Evolutionary conservation across 2,329 filamentous ascomycete genomes (phyloP).

Genomic region (Monosporascus sp.): DNA sequence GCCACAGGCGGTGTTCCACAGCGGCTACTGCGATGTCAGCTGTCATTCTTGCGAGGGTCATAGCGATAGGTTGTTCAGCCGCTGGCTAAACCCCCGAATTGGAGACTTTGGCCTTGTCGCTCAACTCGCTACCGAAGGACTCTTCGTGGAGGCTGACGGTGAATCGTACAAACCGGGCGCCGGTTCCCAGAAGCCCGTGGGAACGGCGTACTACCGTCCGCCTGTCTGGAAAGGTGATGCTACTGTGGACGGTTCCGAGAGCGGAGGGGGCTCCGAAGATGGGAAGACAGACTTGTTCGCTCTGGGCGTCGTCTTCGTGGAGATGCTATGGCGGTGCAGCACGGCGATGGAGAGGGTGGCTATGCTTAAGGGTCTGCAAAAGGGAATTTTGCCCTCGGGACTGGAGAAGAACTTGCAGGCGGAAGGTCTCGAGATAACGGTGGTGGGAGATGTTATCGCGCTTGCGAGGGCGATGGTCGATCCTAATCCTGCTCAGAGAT

Average conservation of each 20-base stretch:
- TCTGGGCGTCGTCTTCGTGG: conserved; percentile 55
- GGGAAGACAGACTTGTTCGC: conserved; percentile 57
- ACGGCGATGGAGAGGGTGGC: conserved; percentile 43
- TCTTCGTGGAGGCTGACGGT: conserved; percentile 2
- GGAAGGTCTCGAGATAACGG: conserved; percentile 15
- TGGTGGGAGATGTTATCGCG: conserved; percentile 9
- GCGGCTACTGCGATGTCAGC: conserved; percentile 22
- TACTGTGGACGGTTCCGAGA: not conserved
- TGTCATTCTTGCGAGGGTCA: conserved; percentile 14
- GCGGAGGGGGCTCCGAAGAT: conserved; percentile 21
- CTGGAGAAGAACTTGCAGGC: conserved; percentile 8
- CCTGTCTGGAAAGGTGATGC: conserved; percentile 20
- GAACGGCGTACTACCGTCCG: conserved; percentile 59
- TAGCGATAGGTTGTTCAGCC: not conserved
- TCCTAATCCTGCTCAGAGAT: conserved; percentile 16
- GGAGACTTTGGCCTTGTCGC: conserved; percentile 64
- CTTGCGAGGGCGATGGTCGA: conserved; percentile 19
- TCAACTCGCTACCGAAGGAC: conserved; percentile 34
- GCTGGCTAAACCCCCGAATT: conserved; percentile 53
- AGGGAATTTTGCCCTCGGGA: conserved; percentile 12
- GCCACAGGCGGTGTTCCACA: conserved; percentile 24
- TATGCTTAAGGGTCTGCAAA: conserved; percentile 20
- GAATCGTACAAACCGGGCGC: not conserved
- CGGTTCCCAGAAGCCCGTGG: conserved; percentile 39
- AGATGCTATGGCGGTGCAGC: conserved; percentile 50